A percentile compares a stretch with the other conserved stretches of the same genome.
Conservation (phyloP, 768 basidiomycete species). For the Boletus sensibilis region DNA sequence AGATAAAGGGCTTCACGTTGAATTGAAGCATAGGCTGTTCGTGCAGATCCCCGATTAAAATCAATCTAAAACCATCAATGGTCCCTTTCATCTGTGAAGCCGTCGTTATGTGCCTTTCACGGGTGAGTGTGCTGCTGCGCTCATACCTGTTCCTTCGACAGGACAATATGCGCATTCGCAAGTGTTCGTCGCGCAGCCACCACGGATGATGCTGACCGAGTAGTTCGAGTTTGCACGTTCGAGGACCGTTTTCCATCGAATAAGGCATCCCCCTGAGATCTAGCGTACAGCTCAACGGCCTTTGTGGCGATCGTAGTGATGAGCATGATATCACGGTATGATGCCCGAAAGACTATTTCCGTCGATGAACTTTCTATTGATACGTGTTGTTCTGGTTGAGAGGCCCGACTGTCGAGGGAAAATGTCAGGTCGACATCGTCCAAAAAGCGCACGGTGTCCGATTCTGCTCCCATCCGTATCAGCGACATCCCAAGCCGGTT, state of each 20-base stretch:
- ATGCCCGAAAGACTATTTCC: conserved; percentile 90
- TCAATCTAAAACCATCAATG: conserved; percentile 88
- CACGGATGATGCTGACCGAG: conserved; percentile 4
- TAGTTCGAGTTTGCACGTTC: conserved; percentile 2
- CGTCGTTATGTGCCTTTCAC: background rate
- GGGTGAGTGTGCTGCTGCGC: background rate
- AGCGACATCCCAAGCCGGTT: conserved; percentile 91
- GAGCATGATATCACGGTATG: conserved; percentile 89
- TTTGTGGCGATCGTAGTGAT: conserved; percentile 86
- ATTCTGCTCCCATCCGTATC: conserved; percentile 76
- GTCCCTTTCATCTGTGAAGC: conserved; percentile 68
- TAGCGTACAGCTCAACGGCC: conserved; percentile 73
- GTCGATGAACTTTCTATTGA: conserved; percentile 80
- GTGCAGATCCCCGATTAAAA: conserved; percentile 92
- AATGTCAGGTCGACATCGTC: conserved; percentile 90
- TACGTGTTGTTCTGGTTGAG: conserved; percentile 70
- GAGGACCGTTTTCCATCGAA: conserved; percentile 6
- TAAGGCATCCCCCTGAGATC: conserved; percentile 33
- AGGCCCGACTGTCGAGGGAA: conserved; percentile 78
- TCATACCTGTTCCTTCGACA: conserved; percentile 81
- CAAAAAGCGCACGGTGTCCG: conserved; percentile 86
- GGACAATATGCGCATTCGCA: conserved; percentile 45
- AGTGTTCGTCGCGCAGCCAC: conserved; percentile 15
- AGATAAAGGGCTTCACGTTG: conserved; percentile 77
- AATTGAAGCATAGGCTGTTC: conserved; percentile 94